Base-by-base conservation (phyloP, 805 yeast genomes). In the Saccharomycopsis sp. region DNA sequence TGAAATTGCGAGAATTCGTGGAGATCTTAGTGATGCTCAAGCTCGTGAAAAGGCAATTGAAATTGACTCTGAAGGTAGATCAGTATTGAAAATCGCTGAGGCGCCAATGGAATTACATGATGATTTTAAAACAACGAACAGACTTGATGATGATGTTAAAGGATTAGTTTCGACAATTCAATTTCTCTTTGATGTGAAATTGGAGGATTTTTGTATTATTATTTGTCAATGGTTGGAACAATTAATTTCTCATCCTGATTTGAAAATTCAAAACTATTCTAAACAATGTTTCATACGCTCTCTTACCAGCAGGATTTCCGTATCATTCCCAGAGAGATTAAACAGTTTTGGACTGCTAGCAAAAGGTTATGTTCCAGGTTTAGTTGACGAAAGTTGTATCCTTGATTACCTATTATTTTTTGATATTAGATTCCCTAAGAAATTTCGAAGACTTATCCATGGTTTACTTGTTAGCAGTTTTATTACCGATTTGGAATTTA, bases 361-460 rank as follows among this genome's bases (percentile, higher is more conserved):
- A 5, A 17, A 31, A 11, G 36, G 43, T 14, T 17, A 14, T 29
- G 22, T 40, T 8, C 52, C 54, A 22, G 63, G 67, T n/a, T 3
- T 26, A 40, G 33, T 41, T 33, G 19, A 28, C 32, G 27, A 50
- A 41, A 51, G 27, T 55, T 59, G 24, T 41, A n/a, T n/a, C n/a
- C n/a, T n/a, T 52, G 13, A 60, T 56, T 68, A 65, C 53, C 54
- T 84, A 19, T 60, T 81, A 29, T 70, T 67, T 47, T 73, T 81
- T 47, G 85, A 83, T 49, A 67, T 75, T 31, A 66, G 93, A 51
- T 71, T 72, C 27, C 67, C 78, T 63, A 78, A 79, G 46, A 52
- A 54, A 3, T 54, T 72, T 5, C 69, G 93, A 56, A 68, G 65
- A 36, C 57, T 58, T 5, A 44, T 84, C 14, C 71, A 74, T 39